Percentiles rank a stretch among this genome's conserved stretches.
Conservation (phyloP, 2,329 filamentous ascomycete species). For the Colletotrichum euphorbiae region DNA sequence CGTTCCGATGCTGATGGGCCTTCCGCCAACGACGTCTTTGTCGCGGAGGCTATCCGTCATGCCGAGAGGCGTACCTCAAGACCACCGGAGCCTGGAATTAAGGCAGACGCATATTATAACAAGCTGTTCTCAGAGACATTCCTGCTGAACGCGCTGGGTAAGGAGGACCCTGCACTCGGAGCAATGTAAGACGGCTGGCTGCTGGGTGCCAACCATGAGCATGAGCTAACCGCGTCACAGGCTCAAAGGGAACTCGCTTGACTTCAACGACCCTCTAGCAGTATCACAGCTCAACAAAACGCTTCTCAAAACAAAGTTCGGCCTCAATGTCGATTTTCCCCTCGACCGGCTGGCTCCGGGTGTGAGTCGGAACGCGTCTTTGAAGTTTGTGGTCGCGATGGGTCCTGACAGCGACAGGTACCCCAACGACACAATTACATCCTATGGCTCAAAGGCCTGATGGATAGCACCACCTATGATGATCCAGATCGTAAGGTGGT, state of each 20-base stretch:
- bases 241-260: conserved; percentile 65
- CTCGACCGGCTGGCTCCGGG: conserved; percentile 87
- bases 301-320: conserved; percentile 81
- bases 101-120: conserved; percentile 42
- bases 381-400: too few relatives aligned
- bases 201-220: neutral
- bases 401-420: conserved; percentile 53
- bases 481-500: conserved; percentile 61
- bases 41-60: neutral
- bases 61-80: neutral
- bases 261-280: conserved; percentile 83
- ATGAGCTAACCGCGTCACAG: conserved; percentile 41
- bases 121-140: conserved; percentile 55
- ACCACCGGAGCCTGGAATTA: conserved; percentile 17
- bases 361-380: conserved; percentile 57
- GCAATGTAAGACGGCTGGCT: conserved; percentile 49
- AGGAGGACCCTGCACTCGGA: conserved; percentile 56
- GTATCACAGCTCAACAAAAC: conserved; percentile 86
- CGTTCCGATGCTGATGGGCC: conserved; percentile 13
- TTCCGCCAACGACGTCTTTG: neutral
- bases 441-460: conserved; percentile 83
- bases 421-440: conserved; percentile 87
- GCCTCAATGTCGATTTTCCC: conserved; percentile 76
- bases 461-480: conserved; percentile 76
- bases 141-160: conserved; percentile 58